phyloP scores from a whole-genome alignment of 2,329 filamentous ascomycete genomes.

The Shiraia bambusicola region DNA sequence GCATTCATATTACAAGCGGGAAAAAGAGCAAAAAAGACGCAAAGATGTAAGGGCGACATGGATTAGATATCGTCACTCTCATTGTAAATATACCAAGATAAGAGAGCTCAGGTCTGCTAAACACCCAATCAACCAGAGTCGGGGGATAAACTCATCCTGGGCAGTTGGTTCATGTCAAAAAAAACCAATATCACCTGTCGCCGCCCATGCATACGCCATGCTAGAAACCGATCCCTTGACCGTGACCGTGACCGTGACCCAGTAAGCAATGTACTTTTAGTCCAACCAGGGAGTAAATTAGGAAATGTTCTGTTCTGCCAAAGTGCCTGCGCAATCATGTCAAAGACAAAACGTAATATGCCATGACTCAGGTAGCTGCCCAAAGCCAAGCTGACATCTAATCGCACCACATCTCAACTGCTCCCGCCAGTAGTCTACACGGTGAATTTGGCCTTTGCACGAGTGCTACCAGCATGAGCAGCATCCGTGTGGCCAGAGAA shows the following conservation, averaged over 20 bases:
- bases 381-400: constrained; percentile 4
- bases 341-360: neutral
- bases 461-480: constrained; percentile 87
- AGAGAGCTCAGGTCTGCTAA: constrained; percentile 31
- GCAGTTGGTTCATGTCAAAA: constrained; percentile 27
- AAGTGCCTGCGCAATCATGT: too few species aligned
- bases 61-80: constrained; percentile 10
- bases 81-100: constrained; percentile 30
- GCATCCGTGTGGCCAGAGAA: constrained; percentile 97
- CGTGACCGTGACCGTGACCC: constrained; percentile 28
- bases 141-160: constrained; percentile 29
- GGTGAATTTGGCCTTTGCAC: constrained; percentile 90
- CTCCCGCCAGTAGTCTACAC: constrained; percentile 57
- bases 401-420: constrained; percentile 4
- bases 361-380: constrained; percentile 5
- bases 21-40: neutral
- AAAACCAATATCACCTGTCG: constrained; percentile 37
- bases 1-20: neutral
- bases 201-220: constrained; percentile 44
- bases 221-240: constrained; percentile 36
- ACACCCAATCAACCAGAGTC: constrained; percentile 19
- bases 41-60: neutral
- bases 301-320: constrained; percentile 3
- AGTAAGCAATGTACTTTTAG: constrained; percentile 30
- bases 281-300: constrained; percentile 26